Evolutionary conservation across 306 rosid genomes (phyloP).

Genomic region (Lupinus albus): DNA sequence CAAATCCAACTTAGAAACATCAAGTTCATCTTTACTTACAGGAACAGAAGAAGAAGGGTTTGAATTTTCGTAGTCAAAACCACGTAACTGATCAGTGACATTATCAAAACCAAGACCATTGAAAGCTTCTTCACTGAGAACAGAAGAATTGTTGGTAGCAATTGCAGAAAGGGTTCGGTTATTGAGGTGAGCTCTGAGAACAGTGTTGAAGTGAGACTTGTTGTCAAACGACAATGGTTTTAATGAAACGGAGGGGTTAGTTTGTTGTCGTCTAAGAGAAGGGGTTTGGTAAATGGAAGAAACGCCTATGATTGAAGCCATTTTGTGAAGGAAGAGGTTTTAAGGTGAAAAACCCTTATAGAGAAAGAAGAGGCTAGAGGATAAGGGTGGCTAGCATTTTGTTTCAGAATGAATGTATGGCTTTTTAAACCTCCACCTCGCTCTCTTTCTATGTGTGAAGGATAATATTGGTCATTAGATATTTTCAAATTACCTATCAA

Average conservation of each 20-base stretch:
- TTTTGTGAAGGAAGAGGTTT: slow-evolving; percentile 1
- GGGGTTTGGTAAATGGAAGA: slow-evolving; percentile 58
- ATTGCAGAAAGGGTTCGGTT: slow-evolving; percentile 50
- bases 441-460: background rate
- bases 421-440: slow-evolving; percentile 56
- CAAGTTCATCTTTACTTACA: slow-evolving; percentile 56
- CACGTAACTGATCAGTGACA: slow-evolving; percentile 25
- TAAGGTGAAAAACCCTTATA: too few species aligned
- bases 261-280: slow-evolving; percentile 41
- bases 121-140: slow-evolving; percentile 69
- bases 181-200: slow-evolving; percentile 41
- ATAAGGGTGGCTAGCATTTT: too few species aligned
- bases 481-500: too few species aligned
- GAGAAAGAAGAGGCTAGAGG: background rate
- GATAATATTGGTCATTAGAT: background rate
- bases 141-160: slow-evolving; percentile 75
- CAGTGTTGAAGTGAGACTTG: slow-evolving; percentile 46
- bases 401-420: slow-evolving; percentile 42
- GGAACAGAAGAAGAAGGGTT: slow-evolving; percentile 32
- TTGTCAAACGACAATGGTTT: slow-evolving; percentile 29
- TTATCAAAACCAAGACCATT: slow-evolving; percentile 50
- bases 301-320: slow-evolving; percentile 62
- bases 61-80: slow-evolving; percentile 28
- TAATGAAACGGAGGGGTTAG: slow-evolving; percentile 46
- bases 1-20: slow-evolving; percentile 61